A percentile compares a stretch with the other conserved stretches of the same genome.
These are phyloP conservation scores for Lachnum nothofagi DNA, from an alignment of 2,329 filamentous ascomycete species.

Conservation along the genomic window DNA sequence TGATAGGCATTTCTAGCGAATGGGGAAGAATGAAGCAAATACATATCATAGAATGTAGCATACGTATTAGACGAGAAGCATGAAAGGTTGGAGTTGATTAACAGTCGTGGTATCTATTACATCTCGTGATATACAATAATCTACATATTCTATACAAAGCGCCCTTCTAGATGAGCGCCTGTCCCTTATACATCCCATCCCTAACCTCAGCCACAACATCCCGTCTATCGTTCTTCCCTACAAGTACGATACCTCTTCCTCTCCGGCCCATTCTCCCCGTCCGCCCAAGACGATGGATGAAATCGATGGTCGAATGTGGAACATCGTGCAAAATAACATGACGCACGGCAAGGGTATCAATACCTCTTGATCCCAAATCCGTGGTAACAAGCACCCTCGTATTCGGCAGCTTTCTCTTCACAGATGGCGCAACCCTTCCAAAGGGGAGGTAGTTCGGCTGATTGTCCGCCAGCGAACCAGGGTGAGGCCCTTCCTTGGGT, in stretches of 20 bases:
- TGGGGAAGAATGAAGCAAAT: neutral
- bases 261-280: constrained; percentile 89
- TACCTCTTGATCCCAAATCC: constrained; percentile 84
- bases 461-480: constrained; percentile 38
- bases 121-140: neutral
- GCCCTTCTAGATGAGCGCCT: constrained; percentile 59
- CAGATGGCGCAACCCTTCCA: constrained; percentile 24
- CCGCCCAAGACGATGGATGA: constrained; percentile 89
- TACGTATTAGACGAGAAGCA: too few species aligned
- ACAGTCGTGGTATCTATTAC: neutral
- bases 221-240: constrained; percentile 81
- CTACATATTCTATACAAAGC: neutral
- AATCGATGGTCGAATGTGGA: constrained; percentile 96
- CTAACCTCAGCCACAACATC: constrained; percentile 90
- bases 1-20: neutral
- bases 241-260: constrained; percentile 82
- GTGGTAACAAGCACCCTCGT: constrained; percentile 92
- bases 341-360: constrained; percentile 85
- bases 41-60: too few species aligned
- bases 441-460: constrained; percentile 32
- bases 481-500: constrained; percentile 31
- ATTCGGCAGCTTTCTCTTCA: constrained; percentile 51
- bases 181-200: constrained; percentile 79
- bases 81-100: too few species aligned
- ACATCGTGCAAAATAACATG: constrained; percentile 95